Evolutionary conservation across 768 basidiomycete species (phyloP).

Genomic region (Cytidiella melzeri): DNA sequence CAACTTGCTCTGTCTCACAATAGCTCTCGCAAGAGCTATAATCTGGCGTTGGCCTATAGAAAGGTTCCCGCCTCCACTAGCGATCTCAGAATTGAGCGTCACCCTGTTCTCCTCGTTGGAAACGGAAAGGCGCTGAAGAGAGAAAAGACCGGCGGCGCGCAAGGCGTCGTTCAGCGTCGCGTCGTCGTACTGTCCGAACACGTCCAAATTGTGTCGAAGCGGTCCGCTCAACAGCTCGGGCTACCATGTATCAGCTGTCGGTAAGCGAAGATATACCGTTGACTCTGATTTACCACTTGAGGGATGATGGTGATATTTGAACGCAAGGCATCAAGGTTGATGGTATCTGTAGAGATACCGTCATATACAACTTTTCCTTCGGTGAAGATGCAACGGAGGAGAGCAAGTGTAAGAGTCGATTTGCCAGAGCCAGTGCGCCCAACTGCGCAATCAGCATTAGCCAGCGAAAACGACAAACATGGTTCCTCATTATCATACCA

Average conservation of each 20-base stretch:
- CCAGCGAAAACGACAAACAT: not conserved
- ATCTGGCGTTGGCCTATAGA: conserved; percentile 58
- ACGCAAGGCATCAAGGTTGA: conserved; percentile 50
- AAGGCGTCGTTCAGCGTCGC: conserved; percentile 33
- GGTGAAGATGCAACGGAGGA: conserved; percentile 49
- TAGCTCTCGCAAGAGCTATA: conserved; percentile 51
- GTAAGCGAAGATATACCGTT: conserved; percentile 15
- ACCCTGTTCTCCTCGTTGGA: conserved; percentile 31
- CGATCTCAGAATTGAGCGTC: conserved; percentile 38
- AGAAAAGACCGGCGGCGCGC: conserved; percentile 33
- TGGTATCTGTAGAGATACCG: conserved; percentile 34
- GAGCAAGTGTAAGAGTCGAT: conserved; percentile 39
- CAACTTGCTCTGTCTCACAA: conserved; percentile 50
- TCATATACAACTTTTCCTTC: conserved; percentile 49
- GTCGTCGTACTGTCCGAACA: conserved; percentile 44
- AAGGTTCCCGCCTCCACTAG: conserved; percentile 38
- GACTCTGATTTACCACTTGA: conserved; percentile 37
- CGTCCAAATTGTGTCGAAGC: conserved; percentile 43
- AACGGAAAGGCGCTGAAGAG: conserved; percentile 22
- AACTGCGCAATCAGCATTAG: conserved; percentile 16
- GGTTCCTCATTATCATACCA: conserved; percentile 17
- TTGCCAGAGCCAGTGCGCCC: conserved; percentile 39
- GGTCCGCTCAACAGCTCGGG: conserved; percentile 38
- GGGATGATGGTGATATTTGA: conserved; percentile 55
- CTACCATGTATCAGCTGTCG: too few relatives aligned